phyloP scores from a whole-genome alignment of 768 basidiomycete species.

The Dioszegia hungarica region DNA sequence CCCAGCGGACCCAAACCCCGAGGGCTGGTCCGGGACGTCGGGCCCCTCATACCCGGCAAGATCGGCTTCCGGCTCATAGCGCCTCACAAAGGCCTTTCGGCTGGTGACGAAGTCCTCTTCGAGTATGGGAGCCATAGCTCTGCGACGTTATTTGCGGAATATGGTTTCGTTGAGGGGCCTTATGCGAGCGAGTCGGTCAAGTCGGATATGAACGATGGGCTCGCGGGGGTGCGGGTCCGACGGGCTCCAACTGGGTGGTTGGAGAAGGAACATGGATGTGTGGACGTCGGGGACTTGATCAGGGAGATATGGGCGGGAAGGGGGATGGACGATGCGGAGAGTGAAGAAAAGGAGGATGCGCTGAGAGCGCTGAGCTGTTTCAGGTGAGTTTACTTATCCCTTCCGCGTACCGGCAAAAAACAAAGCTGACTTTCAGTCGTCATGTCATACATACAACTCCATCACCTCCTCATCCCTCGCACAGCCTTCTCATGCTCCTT shows the following conservation, averaged over 20 bases:
- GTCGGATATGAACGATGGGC: background rate
- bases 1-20: background rate
- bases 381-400: conserved; percentile 64
- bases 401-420: background rate
- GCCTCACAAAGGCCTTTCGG: conserved; percentile 49
- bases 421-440: conserved; percentile 55
- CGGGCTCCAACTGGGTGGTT: too few relatives aligned
- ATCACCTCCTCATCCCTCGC: conserved; percentile 68
- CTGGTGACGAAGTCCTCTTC: conserved; percentile 67
- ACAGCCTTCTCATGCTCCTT: conserved; percentile 52
- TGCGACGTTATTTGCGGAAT: conserved; percentile 73
- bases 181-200: too few relatives aligned
- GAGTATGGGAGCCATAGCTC: conserved; percentile 78
- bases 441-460: conserved; percentile 70
- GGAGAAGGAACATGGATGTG: conserved; percentile 53
- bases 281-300: conserved; percentile 62
- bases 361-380: conserved; percentile 70
- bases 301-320: conserved; percentile 33
- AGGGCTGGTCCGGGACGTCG: conserved; percentile 15
- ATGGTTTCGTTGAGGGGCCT: conserved; percentile 65
- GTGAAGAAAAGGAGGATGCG: conserved; percentile 55
- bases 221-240: background rate
- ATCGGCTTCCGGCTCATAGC: conserved; percentile 52
- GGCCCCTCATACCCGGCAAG: conserved; percentile 23
- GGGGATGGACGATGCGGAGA: conserved; percentile 48